phyloP scores from a whole-genome alignment of 257 asterid species.

The Solanum appendiculatum region DNA sequence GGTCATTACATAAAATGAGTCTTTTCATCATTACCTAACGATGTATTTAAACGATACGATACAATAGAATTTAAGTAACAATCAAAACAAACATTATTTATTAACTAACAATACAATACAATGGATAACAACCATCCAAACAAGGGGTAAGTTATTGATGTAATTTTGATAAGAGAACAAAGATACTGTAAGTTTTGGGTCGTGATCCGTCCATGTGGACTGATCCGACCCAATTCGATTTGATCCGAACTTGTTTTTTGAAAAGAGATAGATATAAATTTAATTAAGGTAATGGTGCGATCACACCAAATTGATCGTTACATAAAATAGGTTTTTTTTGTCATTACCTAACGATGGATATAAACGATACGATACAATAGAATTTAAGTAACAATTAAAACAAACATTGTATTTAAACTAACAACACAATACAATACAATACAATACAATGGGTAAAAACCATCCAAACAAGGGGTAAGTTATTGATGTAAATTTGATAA shows the following conservation, averaged over 20 bases:
- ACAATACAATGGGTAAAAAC: neutral
- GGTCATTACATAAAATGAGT: neutral
- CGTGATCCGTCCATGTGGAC: accelerated
- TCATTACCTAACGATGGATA: neutral
- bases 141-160: neutral
- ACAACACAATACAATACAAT: neutral
- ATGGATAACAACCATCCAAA: neutral
- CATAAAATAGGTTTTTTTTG: neutral
- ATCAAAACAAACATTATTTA: too few relatives aligned
- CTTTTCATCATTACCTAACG: neutral
- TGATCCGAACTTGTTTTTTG: too few relatives aligned
- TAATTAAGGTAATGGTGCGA: neutral
- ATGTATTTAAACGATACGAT: too few relatives aligned
- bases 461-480: neutral
- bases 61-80: neutral
- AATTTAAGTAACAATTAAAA: neutral
- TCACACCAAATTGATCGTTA: too few relatives aligned
- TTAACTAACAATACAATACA: too few relatives aligned
- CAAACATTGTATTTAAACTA: too few relatives aligned
- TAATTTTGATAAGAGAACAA: neutral
- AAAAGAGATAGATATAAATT: too few relatives aligned
- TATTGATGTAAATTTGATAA: neutral
- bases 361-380: too few relatives aligned
- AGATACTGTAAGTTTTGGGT: neutral
- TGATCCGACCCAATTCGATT: neutral